phyloP scores from a whole-genome alignment of 169 alveolate species.

The Plasmodium gallinaceum region DNA sequence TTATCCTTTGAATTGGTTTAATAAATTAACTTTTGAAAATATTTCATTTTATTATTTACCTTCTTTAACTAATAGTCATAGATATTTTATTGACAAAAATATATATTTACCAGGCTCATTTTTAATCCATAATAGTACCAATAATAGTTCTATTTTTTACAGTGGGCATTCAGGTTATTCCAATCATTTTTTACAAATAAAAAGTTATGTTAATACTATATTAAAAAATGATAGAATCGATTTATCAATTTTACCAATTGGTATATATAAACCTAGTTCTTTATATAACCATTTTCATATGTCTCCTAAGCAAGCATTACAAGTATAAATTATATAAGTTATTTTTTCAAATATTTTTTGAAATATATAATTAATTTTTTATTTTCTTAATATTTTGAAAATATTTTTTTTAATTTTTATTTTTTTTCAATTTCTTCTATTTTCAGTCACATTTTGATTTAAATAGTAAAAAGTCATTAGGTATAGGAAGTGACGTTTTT shows the following conservation, averaged over 20 bases:
- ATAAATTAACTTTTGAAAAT: conserved; percentile 61
- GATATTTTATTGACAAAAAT: conserved; percentile 58
- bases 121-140: conserved; percentile 40
- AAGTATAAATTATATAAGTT: background rate
- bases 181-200: conserved; percentile 56
- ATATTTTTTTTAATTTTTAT: background rate
- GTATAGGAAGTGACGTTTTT: conserved; percentile 73
- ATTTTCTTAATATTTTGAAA: background rate
- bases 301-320: conserved; percentile 72
- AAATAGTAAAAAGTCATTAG: conserved; percentile 53
- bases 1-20: conserved; percentile 76
- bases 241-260: conserved; percentile 71
- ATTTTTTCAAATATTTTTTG: background rate
- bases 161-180: conserved; percentile 77
- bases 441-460: conserved; percentile 65
- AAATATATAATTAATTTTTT: background rate
- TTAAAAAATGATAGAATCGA: conserved; percentile 23
- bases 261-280: conserved; percentile 67
- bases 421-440: background rate
- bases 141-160: conserved; percentile 60
- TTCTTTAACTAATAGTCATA: conserved; percentile 59
- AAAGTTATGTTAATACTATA: conserved; percentile 47
- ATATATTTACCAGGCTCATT: conserved; percentile 77
- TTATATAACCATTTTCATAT: conserved; percentile 59
- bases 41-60: conserved; percentile 70